Evolutionary conservation across 345 rosid species (phyloP), one percentile per base, ranked within the genome.

Genomic region (Anastatica hierochuntica): DNA sequence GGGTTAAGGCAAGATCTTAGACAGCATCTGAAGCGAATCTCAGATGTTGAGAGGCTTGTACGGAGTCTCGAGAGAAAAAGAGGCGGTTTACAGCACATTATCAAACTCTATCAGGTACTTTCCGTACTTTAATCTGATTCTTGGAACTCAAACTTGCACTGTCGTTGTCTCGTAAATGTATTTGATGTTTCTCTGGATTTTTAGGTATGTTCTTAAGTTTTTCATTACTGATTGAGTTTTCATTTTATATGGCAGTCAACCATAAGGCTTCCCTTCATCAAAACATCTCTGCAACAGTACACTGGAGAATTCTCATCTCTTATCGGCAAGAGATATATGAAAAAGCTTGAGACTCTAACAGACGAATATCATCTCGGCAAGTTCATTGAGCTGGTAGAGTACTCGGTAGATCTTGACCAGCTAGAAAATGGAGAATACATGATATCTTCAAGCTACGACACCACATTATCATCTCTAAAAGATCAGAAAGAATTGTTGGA

Each of bases 351-450:
- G 49, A 43, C 44, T 13, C 72, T 70, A 76, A 74, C 80, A 18
- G 88, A 80, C 53, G 83, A 82, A 49, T 84, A 81, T 41, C 96
- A 92, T 73, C 76, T 83, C 52, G 76, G 77, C 17, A 92, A 53
- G 72, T 92, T 92, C 74, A 73, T 78, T 62, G 79, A 77, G 55
- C 87, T 88, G 31, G 98, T 92, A 16, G 98, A 92, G 74, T 66
- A 79, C 65, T 72, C 95, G 61, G 83, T 92, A 15, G 97, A 92
- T 64, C 86, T 85, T 35, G 95, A 88, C 73, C 94, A 92, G 76
- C 88, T 92, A 61, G 94, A 83, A 67, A 79, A 73, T 76, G 97
- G 98, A 49, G 98, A 88, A 44, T 88, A 79, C 80, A 85, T 92
- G 97, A 88, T 92, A 69, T 88, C 95, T 27, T 65, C 98, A 43